These are phyloP conservation scores for Xylaria sp. DNA, from an alignment of 2,329 filamentous ascomycete genomes.

Conservation along the genomic window DNA sequence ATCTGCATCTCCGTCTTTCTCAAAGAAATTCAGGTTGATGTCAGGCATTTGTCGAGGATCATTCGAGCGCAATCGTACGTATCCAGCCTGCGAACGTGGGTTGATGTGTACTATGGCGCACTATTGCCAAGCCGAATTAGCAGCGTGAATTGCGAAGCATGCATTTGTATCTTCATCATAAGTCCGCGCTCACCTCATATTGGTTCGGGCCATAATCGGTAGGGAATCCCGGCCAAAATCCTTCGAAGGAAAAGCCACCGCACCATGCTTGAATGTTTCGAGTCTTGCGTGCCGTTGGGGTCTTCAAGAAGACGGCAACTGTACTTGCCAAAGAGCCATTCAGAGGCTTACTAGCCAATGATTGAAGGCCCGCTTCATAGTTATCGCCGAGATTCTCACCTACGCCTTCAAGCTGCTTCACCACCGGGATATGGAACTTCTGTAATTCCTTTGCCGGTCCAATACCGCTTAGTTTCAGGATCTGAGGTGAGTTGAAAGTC, in stretches of 20 bases:
- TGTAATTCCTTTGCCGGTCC: slow-evolving; percentile 57
- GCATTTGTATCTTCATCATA: neutral
- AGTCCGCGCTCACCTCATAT: slow-evolving; percentile 26
- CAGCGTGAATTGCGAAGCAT: neutral
- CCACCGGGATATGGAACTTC: slow-evolving; percentile 56
- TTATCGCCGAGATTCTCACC: slow-evolving; percentile 63
- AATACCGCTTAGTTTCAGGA: slow-evolving; percentile 60
- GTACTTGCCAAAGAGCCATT: slow-evolving; percentile 46
- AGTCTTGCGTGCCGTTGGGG: slow-evolving; percentile 45
- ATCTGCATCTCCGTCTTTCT: slow-evolving; percentile 58
- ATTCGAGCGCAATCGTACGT: slow-evolving; percentile 68
- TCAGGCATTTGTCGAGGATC: slow-evolving; percentile 72
- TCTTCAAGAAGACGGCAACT: slow-evolving; percentile 48
- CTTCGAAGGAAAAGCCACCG: slow-evolving; percentile 47
- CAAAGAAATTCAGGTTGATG: slow-evolving; percentile 70
- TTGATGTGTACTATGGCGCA: slow-evolving; percentile 57
- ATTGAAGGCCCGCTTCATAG: slow-evolving; percentile 50
- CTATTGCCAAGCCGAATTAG: slow-evolving; percentile 24
- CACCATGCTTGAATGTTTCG: slow-evolving; percentile 50
- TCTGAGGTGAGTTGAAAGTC: slow-evolving; percentile 63
- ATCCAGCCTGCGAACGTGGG: slow-evolving; percentile 66
- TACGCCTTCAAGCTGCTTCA: slow-evolving; percentile 61
- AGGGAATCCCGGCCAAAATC: slow-evolving; percentile 50
- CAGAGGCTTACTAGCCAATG: slow-evolving; percentile 43
- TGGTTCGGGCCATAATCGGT: slow-evolving; percentile 45